phyloP scores from a whole-genome alignment of 176 grass and related monocot genomes.

The Elymus sibiricus region DNA sequence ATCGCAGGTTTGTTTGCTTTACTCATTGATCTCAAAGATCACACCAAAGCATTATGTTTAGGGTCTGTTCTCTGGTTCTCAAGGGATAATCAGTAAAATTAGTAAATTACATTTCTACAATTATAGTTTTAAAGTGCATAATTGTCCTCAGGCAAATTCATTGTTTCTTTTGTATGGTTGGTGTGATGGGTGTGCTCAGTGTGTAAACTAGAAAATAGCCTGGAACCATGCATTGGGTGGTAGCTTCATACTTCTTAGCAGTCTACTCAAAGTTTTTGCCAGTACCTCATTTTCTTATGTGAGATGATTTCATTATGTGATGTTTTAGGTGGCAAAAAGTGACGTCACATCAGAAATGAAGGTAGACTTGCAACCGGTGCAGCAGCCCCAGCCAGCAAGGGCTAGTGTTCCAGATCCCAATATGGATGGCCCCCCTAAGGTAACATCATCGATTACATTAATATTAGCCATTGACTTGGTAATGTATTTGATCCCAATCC shows the following conservation, averaged over 20 bases:
- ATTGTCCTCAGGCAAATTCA: not conserved
- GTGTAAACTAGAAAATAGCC: not conserved
- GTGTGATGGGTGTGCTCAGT: not conserved
- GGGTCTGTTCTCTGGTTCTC: not conserved
- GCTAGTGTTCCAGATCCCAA: not conserved
- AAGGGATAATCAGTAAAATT: not conserved
- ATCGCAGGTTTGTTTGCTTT: constrained; percentile 55
- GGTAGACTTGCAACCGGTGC: constrained; percentile 19
- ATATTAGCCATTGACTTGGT: constrained; percentile 10
- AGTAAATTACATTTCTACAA: not conserved
- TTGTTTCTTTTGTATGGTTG: not conserved
- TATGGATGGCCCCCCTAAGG: constrained; percentile 35
- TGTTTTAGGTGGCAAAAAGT: constrained; percentile 46
- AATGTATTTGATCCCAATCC: not conserved
- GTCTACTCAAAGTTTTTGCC: not conserved
- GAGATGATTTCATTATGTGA: constrained; percentile 5
- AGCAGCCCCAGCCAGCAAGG: constrained; percentile 23
- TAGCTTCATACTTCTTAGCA: not conserved
- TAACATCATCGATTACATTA: constrained; percentile 11
- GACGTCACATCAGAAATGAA: constrained; percentile 15
- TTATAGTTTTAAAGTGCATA: not conserved
- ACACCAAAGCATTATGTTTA: constrained; percentile 8
- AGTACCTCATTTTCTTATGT: constrained; percentile 1
- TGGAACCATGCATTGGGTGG: not conserved
- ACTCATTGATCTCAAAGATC: not conserved